Evolutionary conservation across 306 rosid genomes (phyloP).

Genomic region (Cyamopsis tetragonoloba): DNA sequence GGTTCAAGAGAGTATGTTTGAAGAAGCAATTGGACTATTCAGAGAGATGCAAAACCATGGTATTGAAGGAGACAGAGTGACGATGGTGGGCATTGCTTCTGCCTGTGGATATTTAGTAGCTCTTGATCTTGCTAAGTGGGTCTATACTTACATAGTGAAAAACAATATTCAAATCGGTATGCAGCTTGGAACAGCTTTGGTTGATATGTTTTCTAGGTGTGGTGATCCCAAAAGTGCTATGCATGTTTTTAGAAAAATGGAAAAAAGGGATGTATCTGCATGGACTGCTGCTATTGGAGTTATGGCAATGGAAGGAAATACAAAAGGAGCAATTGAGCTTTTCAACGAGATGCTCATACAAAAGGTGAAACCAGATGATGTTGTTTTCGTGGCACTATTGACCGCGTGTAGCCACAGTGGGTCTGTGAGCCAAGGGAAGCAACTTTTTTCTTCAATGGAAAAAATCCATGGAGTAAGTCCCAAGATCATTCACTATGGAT

Average conservation of each 20-base stretch:
- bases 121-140: slow-evolving; percentile 66
- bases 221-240: slow-evolving; percentile 61
- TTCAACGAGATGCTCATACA: slow-evolving; percentile 56
- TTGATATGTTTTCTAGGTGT: slow-evolving; percentile 77
- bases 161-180: slow-evolving; percentile 52
- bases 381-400: slow-evolving; percentile 63
- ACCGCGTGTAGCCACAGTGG: slow-evolving; percentile 78
- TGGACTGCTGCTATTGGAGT: slow-evolving; percentile 87
- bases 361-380: slow-evolving; percentile 58
- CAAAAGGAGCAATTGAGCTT: slow-evolving; percentile 50
- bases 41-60: slow-evolving; percentile 60
- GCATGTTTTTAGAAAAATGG: slow-evolving; percentile 51
- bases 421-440: slow-evolving; percentile 52
- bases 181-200: slow-evolving; percentile 70
- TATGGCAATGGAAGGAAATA: slow-evolving; percentile 73
- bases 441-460: slow-evolving; percentile 56
- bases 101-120: slow-evolving; percentile 77
- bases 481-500: slow-evolving; percentile 67
- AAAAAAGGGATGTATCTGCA: slow-evolving; percentile 54
- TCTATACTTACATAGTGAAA: slow-evolving; percentile 43
- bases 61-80: slow-evolving; percentile 58
- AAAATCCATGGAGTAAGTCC: slow-evolving; percentile 44
- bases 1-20: slow-evolving; percentile 60
- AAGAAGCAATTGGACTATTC: slow-evolving; percentile 61
- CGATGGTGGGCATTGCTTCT: slow-evolving; percentile 74